Evolutionary conservation across 2,329 filamentous ascomycete species (phyloP), one percentile per base, ranked within the genome.

Genomic region (Hymenoscyphus fraxineus): DNA sequence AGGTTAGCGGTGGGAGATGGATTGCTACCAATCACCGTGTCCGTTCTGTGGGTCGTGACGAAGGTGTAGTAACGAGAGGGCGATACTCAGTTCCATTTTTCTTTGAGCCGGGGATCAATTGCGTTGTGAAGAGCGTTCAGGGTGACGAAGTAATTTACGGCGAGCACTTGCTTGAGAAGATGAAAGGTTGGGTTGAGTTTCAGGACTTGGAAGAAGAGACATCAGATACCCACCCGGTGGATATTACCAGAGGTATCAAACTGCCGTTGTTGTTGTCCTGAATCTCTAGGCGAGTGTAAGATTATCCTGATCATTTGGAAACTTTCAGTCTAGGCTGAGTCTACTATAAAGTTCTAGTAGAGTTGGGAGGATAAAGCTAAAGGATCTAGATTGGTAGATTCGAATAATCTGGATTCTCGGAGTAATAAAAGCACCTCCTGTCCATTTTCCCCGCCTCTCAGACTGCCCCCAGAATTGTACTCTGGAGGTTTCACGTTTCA

Each of bases 21-120:
- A 76, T 79, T 10, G 79, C 79, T 12, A 81, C 80, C 1, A 77
- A 77, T 72, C 80, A 81, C 71, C 76, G 79, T 2, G 79, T 82
- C 2, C 73, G 77, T 38, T 74, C 72, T 15, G 66, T 69, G 22
- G 72, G 72, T 6, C 67, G 70, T 19, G 58, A 63, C 10, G 22
- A 27, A 10, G 64, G 32, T 1, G 47, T 31, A 3, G 40, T 38
- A 3, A 19, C 16, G 16, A 68, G 65, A 32, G 69, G 67, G 2
- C 63, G 71, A 32, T 79, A 78, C 62, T 80, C 78, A 59, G 77
- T 81, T 35, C 79, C 79, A 1, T 81, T 81, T 69, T 81, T 82
- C 71, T 81, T 81, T 66, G 78, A 81, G 71, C 80, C 79, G 0
- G 79, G 79, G 3, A 74, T 78, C 67, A 65, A 74, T 16, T 80